These are phyloP conservation scores for Noccaea bulbosa DNA, from an alignment of 345 rosid genomes.

Conservation along the genomic window DNA sequence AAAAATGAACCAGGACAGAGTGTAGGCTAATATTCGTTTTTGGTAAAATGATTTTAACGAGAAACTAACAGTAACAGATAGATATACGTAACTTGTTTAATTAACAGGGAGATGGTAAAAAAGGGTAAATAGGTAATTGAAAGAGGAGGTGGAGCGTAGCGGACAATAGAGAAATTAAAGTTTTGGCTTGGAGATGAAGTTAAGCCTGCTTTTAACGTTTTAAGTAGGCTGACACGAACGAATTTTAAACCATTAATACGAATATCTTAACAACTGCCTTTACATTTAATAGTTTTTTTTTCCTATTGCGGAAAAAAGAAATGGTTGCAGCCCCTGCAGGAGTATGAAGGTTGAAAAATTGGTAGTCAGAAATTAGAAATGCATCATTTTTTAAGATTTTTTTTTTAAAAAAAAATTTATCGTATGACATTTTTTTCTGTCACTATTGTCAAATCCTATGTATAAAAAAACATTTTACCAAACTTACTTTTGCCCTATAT, in stretches of 20 bases:
- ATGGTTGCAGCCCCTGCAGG: no score
- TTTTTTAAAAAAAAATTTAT: no score
- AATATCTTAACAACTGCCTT: neutral
- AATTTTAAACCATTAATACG: neutral
- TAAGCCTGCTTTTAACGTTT: constrained; percentile 22
- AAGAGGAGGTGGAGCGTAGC: constrained; percentile 8
- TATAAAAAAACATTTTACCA: no score
- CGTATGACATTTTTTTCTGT: no score
- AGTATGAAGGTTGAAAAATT: no score
- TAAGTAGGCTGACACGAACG: neutral
- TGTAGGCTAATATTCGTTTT: neutral
- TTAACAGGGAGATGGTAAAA: neutral
- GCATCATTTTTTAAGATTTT: no score
- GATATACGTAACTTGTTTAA: neutral
- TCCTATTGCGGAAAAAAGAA: no score
- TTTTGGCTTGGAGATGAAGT: constrained; percentile 41
- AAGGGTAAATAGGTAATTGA: constrained; percentile 16
- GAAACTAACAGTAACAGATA: neutral
- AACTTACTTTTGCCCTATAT: no score
- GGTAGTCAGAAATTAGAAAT: no score
- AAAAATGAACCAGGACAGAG: constrained; percentile 12
- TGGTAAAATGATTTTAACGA: neutral
- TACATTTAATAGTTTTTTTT: neutral
- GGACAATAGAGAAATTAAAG: constrained; percentile 22
- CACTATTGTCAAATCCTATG: no score